A percentile compares a stretch with the other conserved stretches of the same genome.
These are phyloP conservation scores for Hemileia vastatrix DNA, from an alignment of 1,284 basidiomycete species.

Conservation along the genomic window DNA sequence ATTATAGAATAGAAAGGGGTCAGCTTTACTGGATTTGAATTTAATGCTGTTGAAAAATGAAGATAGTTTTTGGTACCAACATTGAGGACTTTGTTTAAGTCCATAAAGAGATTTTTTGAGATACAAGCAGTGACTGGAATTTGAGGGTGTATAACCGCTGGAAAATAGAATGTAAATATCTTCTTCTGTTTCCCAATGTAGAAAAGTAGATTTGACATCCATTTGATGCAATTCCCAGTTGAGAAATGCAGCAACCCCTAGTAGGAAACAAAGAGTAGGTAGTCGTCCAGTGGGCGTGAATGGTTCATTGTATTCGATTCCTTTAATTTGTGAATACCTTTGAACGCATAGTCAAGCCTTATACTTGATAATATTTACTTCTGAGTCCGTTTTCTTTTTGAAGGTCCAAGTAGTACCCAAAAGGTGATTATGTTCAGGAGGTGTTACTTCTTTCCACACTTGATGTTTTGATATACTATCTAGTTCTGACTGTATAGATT, in stretches of 20 bases:
- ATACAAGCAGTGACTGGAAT: neutral
- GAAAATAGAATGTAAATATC: neutral
- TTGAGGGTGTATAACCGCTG: neutral
- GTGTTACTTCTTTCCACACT: neutral
- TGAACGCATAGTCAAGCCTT: constrained; percentile 1
- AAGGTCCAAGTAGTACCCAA: neutral
- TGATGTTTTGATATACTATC: no score
- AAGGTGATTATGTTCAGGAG: neutral
- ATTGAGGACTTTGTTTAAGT: neutral
- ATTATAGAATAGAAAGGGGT: neutral
- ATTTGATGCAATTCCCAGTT: constrained; percentile 1
- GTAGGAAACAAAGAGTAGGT: neutral
- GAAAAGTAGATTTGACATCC: neutral
- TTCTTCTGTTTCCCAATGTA: neutral
- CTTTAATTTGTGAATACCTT: neutral
- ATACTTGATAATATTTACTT: neutral
- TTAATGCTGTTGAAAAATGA: neutral
- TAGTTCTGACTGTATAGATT: no score
- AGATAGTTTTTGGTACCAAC: neutral
- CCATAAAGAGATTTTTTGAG: constrained; percentile 1
- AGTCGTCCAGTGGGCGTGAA: constrained; percentile 1
- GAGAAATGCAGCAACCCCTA: neutral
- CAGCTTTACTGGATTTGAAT: neutral
- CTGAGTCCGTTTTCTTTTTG: neutral
- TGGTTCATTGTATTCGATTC: constrained; percentile 2